These are phyloP conservation scores for Verbascum thapsus DNA, from an alignment of 257 asterid species.

Conservation along the genomic window DNA sequence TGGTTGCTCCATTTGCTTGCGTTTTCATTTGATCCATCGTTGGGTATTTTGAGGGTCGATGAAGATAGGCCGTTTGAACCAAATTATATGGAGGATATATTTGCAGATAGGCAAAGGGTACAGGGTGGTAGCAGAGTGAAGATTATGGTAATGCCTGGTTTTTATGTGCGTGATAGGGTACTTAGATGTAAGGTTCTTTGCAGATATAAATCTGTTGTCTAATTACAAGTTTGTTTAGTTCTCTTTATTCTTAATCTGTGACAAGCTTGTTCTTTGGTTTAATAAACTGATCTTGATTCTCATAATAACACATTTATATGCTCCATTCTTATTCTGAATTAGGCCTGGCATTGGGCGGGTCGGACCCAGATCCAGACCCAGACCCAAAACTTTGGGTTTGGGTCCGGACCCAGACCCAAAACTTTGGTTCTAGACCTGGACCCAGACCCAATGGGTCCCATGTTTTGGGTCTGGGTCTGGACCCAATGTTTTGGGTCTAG, in stretches of 20 bases:
- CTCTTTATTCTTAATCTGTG: background rate
- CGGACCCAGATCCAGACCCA: too few species aligned
- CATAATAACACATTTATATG: too few species aligned
- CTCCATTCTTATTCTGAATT: too few species aligned
- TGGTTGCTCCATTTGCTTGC: constrained; percentile 83
- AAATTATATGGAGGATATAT: constrained; percentile 65
- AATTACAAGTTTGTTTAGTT: constrained; percentile 11
- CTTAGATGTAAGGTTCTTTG: constrained; percentile 74
- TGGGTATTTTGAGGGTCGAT: constrained; percentile 57
- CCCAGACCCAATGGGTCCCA: too few species aligned
- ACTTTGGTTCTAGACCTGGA: too few species aligned
- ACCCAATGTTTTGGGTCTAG: too few species aligned
- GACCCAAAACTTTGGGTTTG: too few species aligned
- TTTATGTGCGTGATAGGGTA: constrained; percentile 67
- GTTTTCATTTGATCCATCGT: constrained; percentile 56
- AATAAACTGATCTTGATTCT: background rate
- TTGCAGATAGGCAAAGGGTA: constrained; percentile 48
- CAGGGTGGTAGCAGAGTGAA: constrained; percentile 54
- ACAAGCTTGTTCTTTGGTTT: background rate
- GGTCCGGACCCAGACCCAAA: too few species aligned
- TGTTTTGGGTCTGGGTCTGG: too few species aligned
- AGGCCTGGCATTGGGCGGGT: too few species aligned
- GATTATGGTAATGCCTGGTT: constrained; percentile 79
- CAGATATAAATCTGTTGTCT: constrained; percentile 51
- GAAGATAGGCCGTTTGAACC: constrained; percentile 54